Percentiles rank a stretch among this genome's conserved stretches.
Evolutionary conservation across 352 stramenopile genomes (phyloP).

Genomic region (Phytophthora macrochlamydospora): DNA sequence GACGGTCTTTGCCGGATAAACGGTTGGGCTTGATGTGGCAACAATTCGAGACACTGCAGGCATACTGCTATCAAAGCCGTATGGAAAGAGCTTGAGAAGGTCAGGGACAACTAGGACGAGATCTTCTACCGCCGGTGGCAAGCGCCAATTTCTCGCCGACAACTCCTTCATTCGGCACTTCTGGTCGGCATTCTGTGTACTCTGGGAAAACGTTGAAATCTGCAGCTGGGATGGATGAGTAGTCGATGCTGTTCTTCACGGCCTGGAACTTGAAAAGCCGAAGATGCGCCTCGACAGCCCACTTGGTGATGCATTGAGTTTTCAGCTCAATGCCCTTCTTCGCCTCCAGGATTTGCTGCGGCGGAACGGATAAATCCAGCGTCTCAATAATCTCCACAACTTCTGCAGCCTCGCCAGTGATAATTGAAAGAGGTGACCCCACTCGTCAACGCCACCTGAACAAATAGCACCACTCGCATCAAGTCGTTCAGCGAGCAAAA

Average conservation of each 20-base stretch:
- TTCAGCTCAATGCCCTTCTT: conserved; percentile 19
- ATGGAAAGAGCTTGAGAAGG: conserved; percentile 29
- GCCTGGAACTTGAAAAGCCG: conserved; percentile 33
- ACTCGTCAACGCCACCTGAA: conserved; percentile 29
- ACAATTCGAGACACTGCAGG: conserved; percentile 16
- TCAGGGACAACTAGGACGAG: conserved; percentile 25
- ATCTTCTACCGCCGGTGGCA: conserved; percentile 21
- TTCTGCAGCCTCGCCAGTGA: conserved; percentile 22
- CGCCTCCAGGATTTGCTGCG: conserved; percentile 18
- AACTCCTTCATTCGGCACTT: conserved; percentile 18
- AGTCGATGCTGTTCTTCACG: conserved; percentile 29
- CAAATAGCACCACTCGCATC: conserved; percentile 24
- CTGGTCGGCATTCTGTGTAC: conserved; percentile 30
- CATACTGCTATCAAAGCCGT: conserved; percentile 29
- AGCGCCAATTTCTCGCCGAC: conserved; percentile 29
- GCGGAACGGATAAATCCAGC: conserved; percentile 14
- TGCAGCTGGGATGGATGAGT: conserved; percentile 34
- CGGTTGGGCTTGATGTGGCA: conserved; percentile 20
- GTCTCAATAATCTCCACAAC: conserved; percentile 25
- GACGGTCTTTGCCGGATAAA: conserved; percentile 21
- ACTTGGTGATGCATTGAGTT: conserved; percentile 25
- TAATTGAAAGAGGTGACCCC: conserved; percentile 28
- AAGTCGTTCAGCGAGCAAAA: conserved; percentile 15
- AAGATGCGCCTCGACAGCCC: conserved; percentile 23
- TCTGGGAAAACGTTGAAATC: conserved; percentile 35